Percentiles rank a stretch among this genome's conserved stretches.
Evolutionary conservation across 257 asterid genomes (phyloP).

Genomic region (Solanum ossicruentum): DNA sequence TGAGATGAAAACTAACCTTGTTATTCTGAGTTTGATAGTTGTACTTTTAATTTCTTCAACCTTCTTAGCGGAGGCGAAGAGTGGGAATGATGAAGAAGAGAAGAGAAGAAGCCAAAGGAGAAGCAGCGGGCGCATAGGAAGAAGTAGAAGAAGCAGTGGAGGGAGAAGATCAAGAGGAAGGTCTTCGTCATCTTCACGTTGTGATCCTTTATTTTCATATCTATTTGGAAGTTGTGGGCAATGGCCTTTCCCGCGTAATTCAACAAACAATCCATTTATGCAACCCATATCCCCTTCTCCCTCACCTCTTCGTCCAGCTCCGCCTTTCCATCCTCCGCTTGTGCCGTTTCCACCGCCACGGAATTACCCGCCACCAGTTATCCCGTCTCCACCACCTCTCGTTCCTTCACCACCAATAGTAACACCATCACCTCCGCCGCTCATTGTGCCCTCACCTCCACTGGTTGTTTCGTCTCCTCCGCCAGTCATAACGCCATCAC

Average conservation of each 20-base stretch:
- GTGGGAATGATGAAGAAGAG: constrained; percentile 16
- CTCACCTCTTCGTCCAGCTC: constrained; percentile 2
- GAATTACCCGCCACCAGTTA: not conserved
- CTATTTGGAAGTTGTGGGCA: constrained; percentile 23
- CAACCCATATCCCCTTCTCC: constrained; percentile 6
- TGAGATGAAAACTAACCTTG: constrained; percentile 11
- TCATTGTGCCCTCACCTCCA: not conserved
- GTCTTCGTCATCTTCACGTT: not conserved
- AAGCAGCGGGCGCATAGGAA: not conserved
- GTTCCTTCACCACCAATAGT: constrained; percentile 2
- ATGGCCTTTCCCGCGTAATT: constrained; percentile 21
- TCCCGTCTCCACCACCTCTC: constrained; percentile 4
- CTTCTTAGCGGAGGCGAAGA: constrained; percentile 6
- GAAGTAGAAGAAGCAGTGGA: not conserved
- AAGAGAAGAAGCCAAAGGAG: constrained; percentile 1
- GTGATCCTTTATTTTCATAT: constrained; percentile 19
- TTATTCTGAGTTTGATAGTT: constrained; percentile 8
- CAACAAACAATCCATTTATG: constrained; percentile 17
- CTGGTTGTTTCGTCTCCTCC: not conserved
- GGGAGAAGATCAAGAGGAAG: constrained; percentile 2
- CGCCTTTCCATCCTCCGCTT: constrained; percentile 5
- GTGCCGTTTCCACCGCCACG: constrained; percentile 2
- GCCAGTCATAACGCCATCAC: constrained; percentile 7
- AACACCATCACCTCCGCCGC: constrained; percentile 3
- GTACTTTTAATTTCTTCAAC: constrained; percentile 22